Base-by-base conservation (phyloP, 208 protist genomes). In the Blechomonas ayalai region DNA sequence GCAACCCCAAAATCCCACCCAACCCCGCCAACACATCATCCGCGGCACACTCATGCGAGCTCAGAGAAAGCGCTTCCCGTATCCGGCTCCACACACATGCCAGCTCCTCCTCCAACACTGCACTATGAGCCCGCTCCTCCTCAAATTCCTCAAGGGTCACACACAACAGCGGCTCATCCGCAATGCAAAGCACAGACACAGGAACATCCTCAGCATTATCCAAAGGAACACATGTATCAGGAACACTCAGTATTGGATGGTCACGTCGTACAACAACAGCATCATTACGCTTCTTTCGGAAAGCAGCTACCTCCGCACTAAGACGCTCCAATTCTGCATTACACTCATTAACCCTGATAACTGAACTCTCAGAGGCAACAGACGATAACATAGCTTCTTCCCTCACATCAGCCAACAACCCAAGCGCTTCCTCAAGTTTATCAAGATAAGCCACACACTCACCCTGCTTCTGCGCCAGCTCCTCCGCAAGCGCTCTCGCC, bases 61-160 rank as follows among this genome's bases (percentile, higher is more conserved):
- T 31, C 1, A 31, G 48, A 9, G 27, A 29, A 24, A 78, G 28
- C 5, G 42, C 57, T 5, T 66, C 51, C 0, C 39, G 50, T 25
- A 77, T 63, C 3, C 55, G 56, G 3, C 52, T 50, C 0, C 45
- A 50, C 6, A 80, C 22, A 1, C 1, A 42, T 8, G 47, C 42
- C 1, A 79, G 4, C 24, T 67, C 40, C 8, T 40, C 24, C 28
- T 46, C 7, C 49, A 73, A 25, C 15, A 57, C 46, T 1, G 41
- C 34, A 18, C 52, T 65, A 12, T 57, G 9, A 0, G 57, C 57
- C n/a, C 59, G 39, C 35, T 67, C 41, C 43, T 57, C 47, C 8
- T 42, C 32, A 0, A 75, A 44, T 47, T 70, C 67, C 18, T 68
- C 63, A 25, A 71, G 23, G 28, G 25, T 70, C 10, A 59, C 63